A percentile compares a stretch with the other conserved stretches of the same genome.
Conservation (phyloP, 805 yeast species). For the Ogataea chonburiensis region DNA sequence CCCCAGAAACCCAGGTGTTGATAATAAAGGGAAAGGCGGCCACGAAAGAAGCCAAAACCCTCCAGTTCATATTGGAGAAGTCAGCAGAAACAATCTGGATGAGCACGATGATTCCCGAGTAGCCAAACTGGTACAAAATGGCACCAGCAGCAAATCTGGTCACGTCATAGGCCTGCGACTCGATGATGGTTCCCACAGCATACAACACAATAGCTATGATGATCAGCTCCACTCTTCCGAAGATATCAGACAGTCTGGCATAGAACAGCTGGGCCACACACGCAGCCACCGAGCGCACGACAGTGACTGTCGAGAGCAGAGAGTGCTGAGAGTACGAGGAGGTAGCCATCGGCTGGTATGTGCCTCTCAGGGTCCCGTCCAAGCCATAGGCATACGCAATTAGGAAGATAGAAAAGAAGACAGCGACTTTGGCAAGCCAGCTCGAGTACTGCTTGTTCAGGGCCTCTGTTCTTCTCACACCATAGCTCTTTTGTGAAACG, state of each 20-base stretch:
- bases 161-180: constrained; percentile 58
- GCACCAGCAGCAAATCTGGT: constrained; percentile 65
- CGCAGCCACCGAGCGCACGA: constrained; percentile 56
- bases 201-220: constrained; percentile 52
- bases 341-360: constrained; percentile 56
- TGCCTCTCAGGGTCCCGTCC: constrained; percentile 49
- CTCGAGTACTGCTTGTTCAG: constrained; percentile 47
- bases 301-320: constrained; percentile 56
- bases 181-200: constrained; percentile 61
- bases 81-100: constrained; percentile 63
- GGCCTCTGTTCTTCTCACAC: constrained; percentile 57
- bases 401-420: constrained; percentile 50
- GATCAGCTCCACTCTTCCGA: constrained; percentile 59
- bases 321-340: constrained; percentile 53
- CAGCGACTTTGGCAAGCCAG: constrained; percentile 33
- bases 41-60: constrained; percentile 60
- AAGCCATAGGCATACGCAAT: constrained; percentile 60
- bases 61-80: constrained; percentile 66
- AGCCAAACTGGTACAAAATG: constrained; percentile 54
- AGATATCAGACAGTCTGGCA: constrained; percentile 64
- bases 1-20: constrained; percentile 76
- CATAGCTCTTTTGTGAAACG: constrained; percentile 44
- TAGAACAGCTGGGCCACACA: constrained; percentile 66
- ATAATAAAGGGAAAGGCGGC: constrained; percentile 74
- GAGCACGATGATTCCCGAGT: constrained; percentile 59